Percentiles rank a stretch among this genome's conserved stretches.
These are phyloP conservation scores for Talaromyces amestolkiae DNA, from an alignment of 2,329 filamentous ascomycete genomes.

Conservation along the genomic window DNA sequence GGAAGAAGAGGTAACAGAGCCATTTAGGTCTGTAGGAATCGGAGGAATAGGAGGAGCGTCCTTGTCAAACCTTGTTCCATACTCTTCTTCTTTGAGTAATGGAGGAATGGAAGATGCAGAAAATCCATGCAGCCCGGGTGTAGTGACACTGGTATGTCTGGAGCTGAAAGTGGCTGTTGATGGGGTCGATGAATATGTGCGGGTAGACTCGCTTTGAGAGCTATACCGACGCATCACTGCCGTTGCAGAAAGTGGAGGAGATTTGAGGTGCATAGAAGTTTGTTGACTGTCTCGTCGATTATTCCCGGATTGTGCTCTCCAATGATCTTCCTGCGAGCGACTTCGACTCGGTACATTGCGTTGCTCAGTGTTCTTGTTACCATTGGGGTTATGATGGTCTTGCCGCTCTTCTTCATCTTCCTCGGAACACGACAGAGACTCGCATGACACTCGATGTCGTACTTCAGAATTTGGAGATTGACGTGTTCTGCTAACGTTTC, in stretches of 20 bases:
- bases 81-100: slow-evolving; percentile 7
- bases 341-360: neutral
- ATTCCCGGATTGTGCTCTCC: slow-evolving; percentile 16
- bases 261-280: slow-evolving; percentile 29
- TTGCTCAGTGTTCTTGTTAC: neutral
- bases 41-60: slow-evolving; percentile 8
- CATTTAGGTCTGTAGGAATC: neutral
- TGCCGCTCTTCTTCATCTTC: slow-evolving; percentile 6
- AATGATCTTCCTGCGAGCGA: slow-evolving; percentile 7
- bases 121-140: slow-evolving; percentile 24
- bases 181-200: slow-evolving; percentile 26
- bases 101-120: slow-evolving; percentile 21
- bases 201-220: slow-evolving; percentile 28
- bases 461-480: neutral
- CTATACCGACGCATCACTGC: slow-evolving; percentile 39
- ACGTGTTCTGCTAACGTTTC: neutral
- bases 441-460: slow-evolving; percentile 10
- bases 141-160: slow-evolving; percentile 33
- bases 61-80: neutral
- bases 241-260: slow-evolving; percentile 37
- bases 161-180: slow-evolving; percentile 32
- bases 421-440: slow-evolving; percentile 10
- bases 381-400: neutral
- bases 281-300: slow-evolving; percentile 14
- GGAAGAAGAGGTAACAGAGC: neutral